Percentiles rank a stretch among this genome's conserved stretches.
phyloP scores from a whole-genome alignment of 1,139 yeast genomes.

The Diutina pseudorugosa region DNA sequence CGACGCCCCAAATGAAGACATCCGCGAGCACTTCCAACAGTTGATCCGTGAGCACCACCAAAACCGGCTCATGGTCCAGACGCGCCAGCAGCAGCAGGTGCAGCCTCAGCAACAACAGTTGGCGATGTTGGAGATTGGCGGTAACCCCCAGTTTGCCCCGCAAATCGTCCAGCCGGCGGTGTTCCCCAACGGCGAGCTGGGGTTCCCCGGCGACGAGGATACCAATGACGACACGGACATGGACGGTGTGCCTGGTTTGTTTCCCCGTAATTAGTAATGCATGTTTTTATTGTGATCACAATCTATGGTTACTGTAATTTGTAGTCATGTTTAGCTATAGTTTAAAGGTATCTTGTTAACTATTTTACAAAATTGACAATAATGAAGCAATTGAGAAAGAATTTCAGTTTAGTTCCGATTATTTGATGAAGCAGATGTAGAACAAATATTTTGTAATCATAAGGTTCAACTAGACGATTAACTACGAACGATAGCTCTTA shows the following conservation, averaged over 20 bases:
- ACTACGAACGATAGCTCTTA: no score
- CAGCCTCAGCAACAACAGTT: slow-evolving; percentile 5
- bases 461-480: no score
- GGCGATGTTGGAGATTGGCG: not conserved
- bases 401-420: no score
- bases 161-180: slow-evolving; percentile 33
- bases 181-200: slow-evolving; percentile 22
- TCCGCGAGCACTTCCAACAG: slow-evolving; percentile 27
- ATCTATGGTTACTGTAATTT: no score
- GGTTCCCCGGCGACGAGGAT: slow-evolving; percentile 12
- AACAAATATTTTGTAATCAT: no score
- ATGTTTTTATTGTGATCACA: not conserved
- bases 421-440: no score
- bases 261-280: slow-evolving; percentile 12
- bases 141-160: slow-evolving; percentile 18
- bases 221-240: slow-evolving; percentile 26
- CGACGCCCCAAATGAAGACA: slow-evolving; percentile 24
- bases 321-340: no score
- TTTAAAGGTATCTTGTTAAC: not conserved
- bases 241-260: slow-evolving; percentile 22
- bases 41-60: slow-evolving; percentile 21
- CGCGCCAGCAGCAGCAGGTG: slow-evolving; percentile 8
- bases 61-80: slow-evolving; percentile 13
- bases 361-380: no score
- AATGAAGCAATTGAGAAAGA: no score